phyloP scores from a whole-genome alignment of 179 eudicot species.

The Corrigiola litoralis region DNA sequence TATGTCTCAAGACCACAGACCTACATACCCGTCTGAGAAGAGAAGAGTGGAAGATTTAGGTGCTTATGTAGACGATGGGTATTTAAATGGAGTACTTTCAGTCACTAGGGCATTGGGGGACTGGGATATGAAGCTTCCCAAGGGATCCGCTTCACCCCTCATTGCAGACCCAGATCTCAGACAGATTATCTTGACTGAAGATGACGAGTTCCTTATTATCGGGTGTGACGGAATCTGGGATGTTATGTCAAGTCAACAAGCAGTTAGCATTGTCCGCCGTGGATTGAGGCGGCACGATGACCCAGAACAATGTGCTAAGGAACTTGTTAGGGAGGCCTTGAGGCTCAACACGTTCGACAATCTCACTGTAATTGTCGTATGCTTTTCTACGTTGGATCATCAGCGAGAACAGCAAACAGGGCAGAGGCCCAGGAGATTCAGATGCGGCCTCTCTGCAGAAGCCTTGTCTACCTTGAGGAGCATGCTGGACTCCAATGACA shows the following conservation, averaged over 20 bases:
- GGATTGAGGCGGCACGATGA: slow-evolving; percentile 69
- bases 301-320: slow-evolving; percentile 69
- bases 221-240: slow-evolving; percentile 95
- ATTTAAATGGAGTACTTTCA: slow-evolving; percentile 74
- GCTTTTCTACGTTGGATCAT: slow-evolving; percentile 43
- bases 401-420: slow-evolving; percentile 24
- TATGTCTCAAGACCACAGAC: slow-evolving; percentile 87
- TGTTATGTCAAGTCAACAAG: slow-evolving; percentile 78
- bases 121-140: slow-evolving; percentile 79
- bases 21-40: slow-evolving; percentile 48
- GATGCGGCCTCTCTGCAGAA: slow-evolving; percentile 56
- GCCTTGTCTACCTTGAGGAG: slow-evolving; percentile 56
- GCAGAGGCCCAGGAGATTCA: slow-evolving; percentile 36
- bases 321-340: slow-evolving; percentile 69
- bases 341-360: slow-evolving; percentile 62
- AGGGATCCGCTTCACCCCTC: slow-evolving; percentile 61
- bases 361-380: slow-evolving; percentile 64
- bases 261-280: slow-evolving; percentile 64
- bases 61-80: slow-evolving; percentile 68
- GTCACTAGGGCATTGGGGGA: slow-evolving; percentile 82
- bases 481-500: slow-evolving; percentile 34
- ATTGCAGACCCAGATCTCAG: slow-evolving; percentile 68
- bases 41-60: slow-evolving; percentile 63
- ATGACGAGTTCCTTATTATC: slow-evolving; percentile 79
- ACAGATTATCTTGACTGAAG: slow-evolving; percentile 57